Conservation (phyloP, 2,329 filamentous ascomycete species). For the Neofusicoccum sp. region DNA sequence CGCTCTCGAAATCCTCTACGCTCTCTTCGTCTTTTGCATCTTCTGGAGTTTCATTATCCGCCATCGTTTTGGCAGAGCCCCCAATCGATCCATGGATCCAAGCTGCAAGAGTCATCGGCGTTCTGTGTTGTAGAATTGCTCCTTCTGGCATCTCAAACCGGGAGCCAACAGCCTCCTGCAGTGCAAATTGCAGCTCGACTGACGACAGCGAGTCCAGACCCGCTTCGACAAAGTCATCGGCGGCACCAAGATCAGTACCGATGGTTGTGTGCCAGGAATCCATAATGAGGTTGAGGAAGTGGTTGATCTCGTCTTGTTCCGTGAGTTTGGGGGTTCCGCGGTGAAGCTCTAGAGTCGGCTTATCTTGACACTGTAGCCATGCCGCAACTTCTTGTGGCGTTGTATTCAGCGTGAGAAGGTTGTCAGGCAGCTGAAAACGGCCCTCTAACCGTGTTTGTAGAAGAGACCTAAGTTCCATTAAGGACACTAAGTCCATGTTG, state of each 20-base stretch:
- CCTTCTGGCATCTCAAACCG: slow-evolving; percentile 23
- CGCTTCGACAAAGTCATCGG: background rate
- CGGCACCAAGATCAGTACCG: background rate
- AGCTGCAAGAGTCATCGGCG: too few relatives aligned
- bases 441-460: background rate
- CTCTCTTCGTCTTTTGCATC: background rate
- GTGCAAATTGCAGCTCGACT: slow-evolving; percentile 33
- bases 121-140: slow-evolving; percentile 12
- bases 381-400: slow-evolving; percentile 24
- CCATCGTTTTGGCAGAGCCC: too few relatives aligned
- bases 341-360: too few relatives aligned
- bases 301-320: background rate
- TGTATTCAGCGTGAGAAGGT: slow-evolving; percentile 7
- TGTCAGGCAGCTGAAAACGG: background rate
- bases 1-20: too few relatives aligned
- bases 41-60: too few relatives aligned
- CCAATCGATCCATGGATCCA: too few relatives aligned
- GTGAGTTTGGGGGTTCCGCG: too few relatives aligned
- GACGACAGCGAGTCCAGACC: slow-evolving; percentile 19
- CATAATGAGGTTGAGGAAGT: background rate
- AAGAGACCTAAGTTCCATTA: background rate
- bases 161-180: slow-evolving; percentile 44
- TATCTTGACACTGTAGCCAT: slow-evolving; percentile 22
- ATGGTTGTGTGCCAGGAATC: background rate
- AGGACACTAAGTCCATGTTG: background rate